Evolutionary conservation across 2,329 filamentous ascomycete genomes (phyloP), one percentile per base, ranked within the genome.

Genomic region (Ophiostoma sp.): DNA sequence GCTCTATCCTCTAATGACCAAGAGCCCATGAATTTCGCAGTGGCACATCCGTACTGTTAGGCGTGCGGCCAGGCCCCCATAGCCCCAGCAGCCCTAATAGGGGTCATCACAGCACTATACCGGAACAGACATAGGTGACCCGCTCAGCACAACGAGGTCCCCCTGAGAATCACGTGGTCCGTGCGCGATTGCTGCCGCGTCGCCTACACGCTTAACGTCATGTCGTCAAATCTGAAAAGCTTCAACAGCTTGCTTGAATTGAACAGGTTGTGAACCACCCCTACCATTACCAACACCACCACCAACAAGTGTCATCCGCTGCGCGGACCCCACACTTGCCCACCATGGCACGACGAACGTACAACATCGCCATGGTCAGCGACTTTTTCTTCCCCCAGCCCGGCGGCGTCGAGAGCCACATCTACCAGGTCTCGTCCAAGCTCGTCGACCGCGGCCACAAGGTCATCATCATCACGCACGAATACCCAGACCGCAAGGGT

Each of bases 341-440:
- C 79, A 80, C 75, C 70, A 86, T 85, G 80, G 79, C 83, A 75
- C 84, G 82, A 75, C 83, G 83, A 73, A 86, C 85, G 41, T 90
- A 89, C 79, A 89, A 88, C 77, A 90, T 90, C 81, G 88, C 87
- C 73, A 99, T 99, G 95, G 92, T 97, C 79, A 94, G 94, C 86
- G 95, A 99, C 84, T 97, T 96, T 86, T 99, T 99, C 89, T 99
- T 96, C 78, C 95, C 95, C 17, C 94, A 98, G 77, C 94, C 95
- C 68, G 94, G 95, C 77, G 95, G 95, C 76, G 89, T 99, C 74
- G 95, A 99, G 82, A 96, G 93, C 80, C 95, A 99, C 81, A 98
- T 99, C 76, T 99, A 99, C 82, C 95, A 99, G 80, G 85, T 99
- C 57, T 95, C 94, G 41, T 92, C 91, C 71, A 99, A 98, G 85